These are phyloP conservation scores for Stephanocyclus meneghinianus DNA, from an alignment of 352 stramenopile genomes.

Conservation along the genomic window DNA sequence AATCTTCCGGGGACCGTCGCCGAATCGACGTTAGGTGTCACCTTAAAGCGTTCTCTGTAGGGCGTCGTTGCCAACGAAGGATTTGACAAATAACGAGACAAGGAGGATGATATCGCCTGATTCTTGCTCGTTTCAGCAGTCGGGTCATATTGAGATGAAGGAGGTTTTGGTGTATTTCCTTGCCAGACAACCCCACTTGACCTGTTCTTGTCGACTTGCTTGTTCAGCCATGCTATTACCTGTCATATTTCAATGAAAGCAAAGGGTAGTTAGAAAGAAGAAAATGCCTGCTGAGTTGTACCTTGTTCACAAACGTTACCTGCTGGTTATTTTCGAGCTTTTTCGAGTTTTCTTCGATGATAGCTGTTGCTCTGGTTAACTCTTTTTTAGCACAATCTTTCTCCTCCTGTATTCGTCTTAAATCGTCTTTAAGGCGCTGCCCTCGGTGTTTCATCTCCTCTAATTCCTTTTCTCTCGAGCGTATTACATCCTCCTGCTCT, in stretches of 20 bases:
- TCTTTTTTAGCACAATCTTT: constrained; percentile 28
- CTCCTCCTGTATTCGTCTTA: constrained; percentile 21
- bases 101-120: not conserved
- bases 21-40: constrained; percentile 9
- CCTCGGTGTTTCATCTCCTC: constrained; percentile 32
- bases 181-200: constrained; percentile 28
- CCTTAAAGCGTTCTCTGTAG: not conserved
- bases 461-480: constrained; percentile 43
- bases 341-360: constrained; percentile 34
- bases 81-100: constrained; percentile 19
- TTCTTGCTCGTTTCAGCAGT: not conserved
- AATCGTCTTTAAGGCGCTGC: constrained; percentile 17
- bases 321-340: constrained; percentile 60
- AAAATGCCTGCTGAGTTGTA: too few species aligned
- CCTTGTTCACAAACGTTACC: constrained; percentile 16
- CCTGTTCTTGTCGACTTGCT: constrained; percentile 32
- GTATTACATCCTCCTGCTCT: constrained; percentile 39
- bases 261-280: too few species aligned
- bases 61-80: constrained; percentile 6
- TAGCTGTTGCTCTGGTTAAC: constrained; percentile 31
- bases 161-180: constrained; percentile 5
- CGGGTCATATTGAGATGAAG: not conserved
- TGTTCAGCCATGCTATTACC: constrained; percentile 62
- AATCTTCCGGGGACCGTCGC: not conserved
- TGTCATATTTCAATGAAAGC: not conserved